Conservation (phyloP, 371 early-diverging fungal genomes). For the Zopfochytrium polystomum region DNA sequence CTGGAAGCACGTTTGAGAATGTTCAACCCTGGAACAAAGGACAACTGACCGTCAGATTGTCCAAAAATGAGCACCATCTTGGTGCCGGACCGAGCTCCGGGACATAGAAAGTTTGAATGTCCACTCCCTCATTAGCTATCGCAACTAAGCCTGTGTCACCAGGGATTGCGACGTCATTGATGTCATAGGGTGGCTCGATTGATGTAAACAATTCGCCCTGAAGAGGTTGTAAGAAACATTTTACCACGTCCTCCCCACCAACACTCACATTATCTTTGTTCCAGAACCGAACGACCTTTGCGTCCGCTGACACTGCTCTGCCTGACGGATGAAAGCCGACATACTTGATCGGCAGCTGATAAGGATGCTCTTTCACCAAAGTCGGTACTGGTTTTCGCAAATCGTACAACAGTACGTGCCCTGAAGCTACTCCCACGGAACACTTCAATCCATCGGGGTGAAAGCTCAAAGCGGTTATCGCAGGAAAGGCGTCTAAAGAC, state of each 20-base stretch:
- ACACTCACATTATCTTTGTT: conserved; percentile 58
- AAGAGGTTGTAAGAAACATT: neutral
- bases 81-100: conserved; percentile 95
- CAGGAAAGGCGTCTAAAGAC: conserved; percentile 33
- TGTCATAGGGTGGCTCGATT: conserved; percentile 85
- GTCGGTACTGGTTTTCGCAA: conserved; percentile 81
- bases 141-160: conserved; percentile 87
- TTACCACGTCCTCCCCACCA: neutral
- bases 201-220: conserved; percentile 81
- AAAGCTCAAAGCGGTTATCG: conserved; percentile 77
- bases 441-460: conserved; percentile 83
- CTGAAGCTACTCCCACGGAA: conserved; percentile 88
- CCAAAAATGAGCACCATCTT: conserved; percentile 92
- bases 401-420: conserved; percentile 92
- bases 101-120: conserved; percentile 91
- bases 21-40: neutral
- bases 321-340: conserved; percentile 76
- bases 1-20: conserved; percentile 7
- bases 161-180: conserved; percentile 89
- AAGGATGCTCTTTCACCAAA: conserved; percentile 91
- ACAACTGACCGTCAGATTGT: conserved; percentile 73
- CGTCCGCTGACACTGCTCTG: conserved; percentile 84
- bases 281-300: conserved; percentile 93
- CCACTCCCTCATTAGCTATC: conserved; percentile 91
- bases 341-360: conserved; percentile 92